Conservation (phyloP, 2,329 filamentous ascomycete species). For the Ophiobolus disseminans region DNA sequence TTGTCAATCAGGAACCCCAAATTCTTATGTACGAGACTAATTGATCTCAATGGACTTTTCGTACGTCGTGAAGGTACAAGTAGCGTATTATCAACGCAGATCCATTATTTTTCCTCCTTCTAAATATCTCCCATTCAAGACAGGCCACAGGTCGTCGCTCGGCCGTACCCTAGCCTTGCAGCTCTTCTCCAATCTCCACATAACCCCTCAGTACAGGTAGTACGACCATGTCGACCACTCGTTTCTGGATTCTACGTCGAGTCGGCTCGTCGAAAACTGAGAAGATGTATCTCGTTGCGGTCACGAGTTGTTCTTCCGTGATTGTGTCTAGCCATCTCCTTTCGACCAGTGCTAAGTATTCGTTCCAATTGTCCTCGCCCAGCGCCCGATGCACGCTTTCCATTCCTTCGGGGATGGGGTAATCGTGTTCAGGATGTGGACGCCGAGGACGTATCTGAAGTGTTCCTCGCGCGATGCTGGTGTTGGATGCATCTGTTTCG, state of each 20-base stretch:
- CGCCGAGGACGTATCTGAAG: background rate
- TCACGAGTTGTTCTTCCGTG: slow-evolving; percentile 6
- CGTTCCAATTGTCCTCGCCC: slow-evolving; percentile 22
- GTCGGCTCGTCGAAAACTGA: slow-evolving; percentile 2
- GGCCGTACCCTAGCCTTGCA: background rate
- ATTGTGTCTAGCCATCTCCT: slow-evolving; percentile 9
- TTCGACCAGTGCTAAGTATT: slow-evolving; percentile 20
- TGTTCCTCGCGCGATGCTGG: background rate
- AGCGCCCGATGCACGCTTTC: slow-evolving; percentile 16
- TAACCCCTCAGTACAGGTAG: slow-evolving; percentile 4
- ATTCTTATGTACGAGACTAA: too few species aligned
- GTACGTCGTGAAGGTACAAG: too few species aligned
- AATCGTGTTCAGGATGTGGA: slow-evolving; percentile 7
- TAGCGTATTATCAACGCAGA: too few species aligned
- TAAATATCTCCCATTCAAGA: too few species aligned
- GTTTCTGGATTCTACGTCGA: slow-evolving; percentile 12
- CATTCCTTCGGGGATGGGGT: slow-evolving; percentile 15
- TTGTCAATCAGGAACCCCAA: too few species aligned
- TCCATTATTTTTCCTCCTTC: too few species aligned
- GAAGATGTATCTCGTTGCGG: slow-evolving; percentile 11
- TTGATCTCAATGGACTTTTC: too few species aligned
- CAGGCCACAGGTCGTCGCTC: too few species aligned
- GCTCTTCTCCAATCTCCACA: background rate
- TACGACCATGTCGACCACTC: slow-evolving; percentile 7
- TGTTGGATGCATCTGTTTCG: background rate